These are phyloP conservation scores for Verbascum thapsus DNA, from an alignment of 257 asterid species.

Conservation along the genomic window DNA sequence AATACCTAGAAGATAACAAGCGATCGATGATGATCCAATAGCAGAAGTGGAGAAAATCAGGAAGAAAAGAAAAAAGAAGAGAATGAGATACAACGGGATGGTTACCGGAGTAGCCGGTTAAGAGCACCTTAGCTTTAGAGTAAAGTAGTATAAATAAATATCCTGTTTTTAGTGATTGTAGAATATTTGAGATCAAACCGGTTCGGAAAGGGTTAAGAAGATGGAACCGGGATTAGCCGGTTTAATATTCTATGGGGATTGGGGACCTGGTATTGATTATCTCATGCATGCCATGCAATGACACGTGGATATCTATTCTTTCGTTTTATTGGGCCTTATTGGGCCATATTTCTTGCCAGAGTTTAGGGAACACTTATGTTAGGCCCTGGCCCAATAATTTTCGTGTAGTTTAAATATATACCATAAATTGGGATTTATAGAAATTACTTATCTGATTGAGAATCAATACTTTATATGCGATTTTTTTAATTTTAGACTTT, in stretches of 20 bases:
- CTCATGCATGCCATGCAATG: conserved; percentile 35
- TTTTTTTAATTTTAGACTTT: too few relatives aligned
- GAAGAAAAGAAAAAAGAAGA: conserved; percentile 29
- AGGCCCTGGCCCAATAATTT: too few relatives aligned
- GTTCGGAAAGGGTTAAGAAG: neutral
- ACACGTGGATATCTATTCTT: conserved; percentile 29
- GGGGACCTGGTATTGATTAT: conserved; percentile 23
- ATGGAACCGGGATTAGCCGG: conserved; percentile 44
- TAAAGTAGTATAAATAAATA: neutral
- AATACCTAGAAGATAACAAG: conserved; percentile 63
- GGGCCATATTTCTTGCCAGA: neutral
- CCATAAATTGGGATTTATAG: too few relatives aligned
- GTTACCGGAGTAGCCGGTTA: conserved; percentile 45
- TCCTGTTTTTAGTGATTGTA: conserved; percentile 28
- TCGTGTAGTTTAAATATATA: too few relatives aligned
- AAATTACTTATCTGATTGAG: too few relatives aligned
- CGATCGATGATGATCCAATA: conserved; percentile 51
- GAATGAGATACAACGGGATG: conserved; percentile 26
- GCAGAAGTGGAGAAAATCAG: conserved; percentile 31
- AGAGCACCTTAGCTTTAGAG: conserved; percentile 19
- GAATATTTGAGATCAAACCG: conserved; percentile 9
- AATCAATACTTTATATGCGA: too few relatives aligned
- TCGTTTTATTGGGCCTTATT: neutral
- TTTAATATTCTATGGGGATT: neutral
- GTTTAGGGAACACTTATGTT: too few relatives aligned